Evolutionary conservation across 805 yeast species (phyloP).

Genomic region (Candida silvicultrix): DNA sequence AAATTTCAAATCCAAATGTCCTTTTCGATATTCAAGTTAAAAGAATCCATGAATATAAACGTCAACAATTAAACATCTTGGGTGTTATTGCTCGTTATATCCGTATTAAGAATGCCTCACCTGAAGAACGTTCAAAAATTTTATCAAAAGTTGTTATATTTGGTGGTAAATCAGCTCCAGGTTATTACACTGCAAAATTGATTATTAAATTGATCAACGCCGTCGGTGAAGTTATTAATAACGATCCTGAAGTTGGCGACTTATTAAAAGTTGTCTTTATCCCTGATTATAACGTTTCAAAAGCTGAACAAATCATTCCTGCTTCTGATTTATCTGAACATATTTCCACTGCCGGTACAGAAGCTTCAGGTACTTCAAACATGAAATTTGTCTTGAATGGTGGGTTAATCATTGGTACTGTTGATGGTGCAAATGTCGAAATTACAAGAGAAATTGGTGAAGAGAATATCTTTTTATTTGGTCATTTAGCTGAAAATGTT

Average conservation of each 20-base stretch:
- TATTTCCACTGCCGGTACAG: slow-evolving; percentile 96
- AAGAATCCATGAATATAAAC: slow-evolving; percentile 92
- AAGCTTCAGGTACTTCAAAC: slow-evolving; percentile 93
- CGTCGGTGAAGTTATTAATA: slow-evolving; percentile 75
- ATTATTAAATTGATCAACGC: slow-evolving; percentile 81
- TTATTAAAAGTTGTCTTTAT: slow-evolving; percentile 80
- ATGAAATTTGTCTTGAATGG: slow-evolving; percentile 95
- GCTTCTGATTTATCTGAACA: slow-evolving; percentile 90
- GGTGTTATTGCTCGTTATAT: slow-evolving; percentile 84
- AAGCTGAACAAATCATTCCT: slow-evolving; percentile 86
- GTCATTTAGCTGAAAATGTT: slow-evolving; percentile 84
- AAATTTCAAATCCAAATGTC: slow-evolving; percentile 61
- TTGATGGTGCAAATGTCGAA: slow-evolving; percentile 95
- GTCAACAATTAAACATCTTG: slow-evolving; percentile 89
- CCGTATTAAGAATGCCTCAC: slow-evolving; percentile 60
- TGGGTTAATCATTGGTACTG: slow-evolving; percentile 91
- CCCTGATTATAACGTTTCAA: slow-evolving; percentile 91
- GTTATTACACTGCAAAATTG: slow-evolving; percentile 90
- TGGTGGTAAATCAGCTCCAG: slow-evolving; percentile 98
- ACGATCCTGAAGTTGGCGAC: slow-evolving; percentile 67
- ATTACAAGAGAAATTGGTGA: slow-evolving; percentile 92
- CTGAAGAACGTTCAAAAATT: slow-evolving; percentile 51
- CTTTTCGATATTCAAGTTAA: slow-evolving; percentile 90
- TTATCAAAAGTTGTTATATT: slow-evolving; percentile 75
- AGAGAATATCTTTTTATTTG: slow-evolving; percentile 87